phyloP scores from a whole-genome alignment of 2,329 filamentous ascomycete genomes.

The Xylaria sp. region DNA sequence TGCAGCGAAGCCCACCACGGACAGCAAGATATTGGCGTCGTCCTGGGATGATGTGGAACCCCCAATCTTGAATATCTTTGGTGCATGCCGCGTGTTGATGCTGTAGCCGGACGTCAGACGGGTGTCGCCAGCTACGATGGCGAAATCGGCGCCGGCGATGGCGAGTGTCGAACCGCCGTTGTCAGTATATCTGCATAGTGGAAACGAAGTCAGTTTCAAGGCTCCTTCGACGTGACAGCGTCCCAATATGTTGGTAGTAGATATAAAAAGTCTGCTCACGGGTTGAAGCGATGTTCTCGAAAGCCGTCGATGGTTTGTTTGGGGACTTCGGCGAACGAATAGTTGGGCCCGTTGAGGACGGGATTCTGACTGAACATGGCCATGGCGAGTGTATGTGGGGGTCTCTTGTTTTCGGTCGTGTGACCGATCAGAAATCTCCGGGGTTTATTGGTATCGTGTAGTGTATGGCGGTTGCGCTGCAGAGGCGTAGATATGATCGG shows the following conservation, averaged over 20 bases:
- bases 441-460: background rate
- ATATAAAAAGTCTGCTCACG: conserved; percentile 62
- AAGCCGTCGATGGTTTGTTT: conserved; percentile 59
- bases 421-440: background rate
- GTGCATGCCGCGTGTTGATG: conserved; percentile 95
- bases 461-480: background rate
- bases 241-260: background rate
- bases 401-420: conserved; percentile 7
- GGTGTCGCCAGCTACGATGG: conserved; percentile 96
- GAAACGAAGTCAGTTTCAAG: conserved; percentile 11
- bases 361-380: conserved; percentile 75
- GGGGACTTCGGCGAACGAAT: conserved; percentile 69
- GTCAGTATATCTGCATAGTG: conserved; percentile 80
- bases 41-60: conserved; percentile 85
- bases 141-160: conserved; percentile 91
- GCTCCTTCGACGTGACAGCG: no score
- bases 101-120: conserved; percentile 95
- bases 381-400: conserved; percentile 51
- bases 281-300: conserved; percentile 86
- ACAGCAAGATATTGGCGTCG: conserved; percentile 85
- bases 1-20: conserved; percentile 93
- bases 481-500: conserved; percentile 4
- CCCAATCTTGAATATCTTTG: conserved; percentile 97
- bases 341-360: conserved; percentile 71
- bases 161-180: conserved; percentile 96